Conservation (phyloP, 2,329 filamentous ascomycete species). For the Colletotrichum sp. region DNA sequence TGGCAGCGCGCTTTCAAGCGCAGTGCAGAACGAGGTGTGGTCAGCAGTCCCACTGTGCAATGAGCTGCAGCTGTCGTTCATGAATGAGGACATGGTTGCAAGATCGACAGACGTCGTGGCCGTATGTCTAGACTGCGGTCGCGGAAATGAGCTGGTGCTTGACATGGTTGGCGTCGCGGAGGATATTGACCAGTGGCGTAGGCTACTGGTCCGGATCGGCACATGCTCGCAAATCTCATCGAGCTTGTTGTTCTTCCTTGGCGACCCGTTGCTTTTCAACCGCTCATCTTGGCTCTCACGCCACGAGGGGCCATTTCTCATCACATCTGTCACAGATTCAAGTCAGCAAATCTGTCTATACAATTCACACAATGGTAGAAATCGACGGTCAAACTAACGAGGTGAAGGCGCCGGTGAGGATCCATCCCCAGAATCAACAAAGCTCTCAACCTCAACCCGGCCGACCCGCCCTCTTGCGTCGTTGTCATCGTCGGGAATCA, state of each 20-base stretch:
- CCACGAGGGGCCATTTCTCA: constrained; percentile 18
- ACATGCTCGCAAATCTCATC: constrained; percentile 41
- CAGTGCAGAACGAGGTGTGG: constrained; percentile 16
- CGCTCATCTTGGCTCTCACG: constrained; percentile 16
- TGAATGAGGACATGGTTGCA: constrained; percentile 21
- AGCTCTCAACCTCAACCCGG: constrained; percentile 20
- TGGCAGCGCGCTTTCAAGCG: constrained; percentile 6
- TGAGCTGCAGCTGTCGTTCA: constrained; percentile 17
- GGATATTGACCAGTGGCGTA: constrained; percentile 45
- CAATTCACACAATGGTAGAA: background rate
- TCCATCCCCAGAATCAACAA: constrained; percentile 10
- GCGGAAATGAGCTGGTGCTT: constrained; percentile 42
- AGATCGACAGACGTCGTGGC: constrained; percentile 50
- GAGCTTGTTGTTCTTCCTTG: constrained; percentile 27
- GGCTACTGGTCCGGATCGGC: constrained; percentile 39
- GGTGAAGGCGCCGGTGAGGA: constrained; percentile 24
- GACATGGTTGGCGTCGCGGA: constrained; percentile 45
- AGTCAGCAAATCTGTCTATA: background rate
- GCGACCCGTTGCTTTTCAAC: constrained; percentile 27
- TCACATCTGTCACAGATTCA: background rate
- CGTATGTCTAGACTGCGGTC: constrained; percentile 48
- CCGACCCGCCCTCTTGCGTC: constrained; percentile 11
- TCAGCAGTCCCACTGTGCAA: constrained; percentile 15
- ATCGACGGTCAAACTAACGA: constrained; percentile 27
- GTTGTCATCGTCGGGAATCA: background rate